These are phyloP conservation scores for Lachnellula arida DNA, from an alignment of 2,329 filamentous ascomycete species.

Conservation along the genomic window DNA sequence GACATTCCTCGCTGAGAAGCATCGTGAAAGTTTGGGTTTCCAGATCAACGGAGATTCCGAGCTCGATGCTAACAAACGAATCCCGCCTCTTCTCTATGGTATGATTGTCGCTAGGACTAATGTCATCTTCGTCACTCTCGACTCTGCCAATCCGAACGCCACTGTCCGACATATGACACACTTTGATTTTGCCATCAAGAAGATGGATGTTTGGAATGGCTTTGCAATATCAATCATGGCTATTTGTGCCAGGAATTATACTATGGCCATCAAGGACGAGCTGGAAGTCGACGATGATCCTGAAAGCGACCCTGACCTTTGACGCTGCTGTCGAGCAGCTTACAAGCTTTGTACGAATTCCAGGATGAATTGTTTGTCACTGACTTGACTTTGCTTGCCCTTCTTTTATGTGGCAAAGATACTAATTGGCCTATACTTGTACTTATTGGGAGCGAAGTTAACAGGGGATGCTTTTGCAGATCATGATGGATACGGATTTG, in stretches of 20 bases:
- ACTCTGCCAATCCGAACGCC: conserved; percentile 26
- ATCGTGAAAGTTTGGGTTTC: conserved; percentile 23
- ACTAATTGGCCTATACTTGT: no score
- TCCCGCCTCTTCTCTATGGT: conserved; percentile 32
- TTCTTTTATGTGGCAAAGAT: background rate
- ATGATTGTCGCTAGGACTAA: conserved; percentile 28
- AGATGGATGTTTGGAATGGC: conserved; percentile 33
- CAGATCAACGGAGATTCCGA: conserved; percentile 18
- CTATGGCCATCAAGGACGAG: conserved; percentile 28
- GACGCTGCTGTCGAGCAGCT: background rate
- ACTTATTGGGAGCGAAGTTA: background rate
- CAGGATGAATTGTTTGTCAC: background rate
- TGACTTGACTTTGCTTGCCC: background rate
- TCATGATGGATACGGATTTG: background rate
- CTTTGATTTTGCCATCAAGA: conserved; percentile 28
- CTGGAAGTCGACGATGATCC: conserved; percentile 22
- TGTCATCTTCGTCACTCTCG: conserved; percentile 29
- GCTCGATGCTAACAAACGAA: conserved; percentile 20
- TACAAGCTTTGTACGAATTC: background rate
- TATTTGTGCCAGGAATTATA: conserved; percentile 29
- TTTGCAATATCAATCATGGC: conserved; percentile 31
- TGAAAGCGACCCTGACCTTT: conserved; percentile 21
- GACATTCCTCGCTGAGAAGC: conserved; percentile 24
- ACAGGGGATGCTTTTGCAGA: background rate
- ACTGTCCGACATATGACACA: conserved; percentile 23